Base-by-base conservation (phyloP, 1,139 yeast species). In the Pichia norvegensis region DNA sequence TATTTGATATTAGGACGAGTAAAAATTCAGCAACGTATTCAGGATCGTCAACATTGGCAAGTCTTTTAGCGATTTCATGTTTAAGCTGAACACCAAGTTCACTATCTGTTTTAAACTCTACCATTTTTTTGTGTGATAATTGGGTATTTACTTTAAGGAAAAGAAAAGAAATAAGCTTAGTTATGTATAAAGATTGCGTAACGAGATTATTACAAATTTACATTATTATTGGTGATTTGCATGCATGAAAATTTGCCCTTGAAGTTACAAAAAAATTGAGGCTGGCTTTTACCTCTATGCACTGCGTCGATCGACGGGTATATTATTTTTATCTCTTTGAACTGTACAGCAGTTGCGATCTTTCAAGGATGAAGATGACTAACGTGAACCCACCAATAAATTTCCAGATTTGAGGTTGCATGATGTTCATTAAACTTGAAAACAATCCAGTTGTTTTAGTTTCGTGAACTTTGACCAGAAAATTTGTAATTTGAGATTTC, bases 21-120 rank as follows among this genome's bases (percentile, higher is more conserved):
- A 87, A 79, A 60, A 79, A 87, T 60, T 87, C 95, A 16, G 95
- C 86, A 37, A 85, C 83, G 60, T 83, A 87, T 40, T 71, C 78
- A 29, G 86, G 79, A 60, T 86, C 95, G 50, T 84, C 95, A 9
- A 62, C 62, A 45, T 68, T 68, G 10, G 47, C 46, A 22, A 63
- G 54, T 45, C 50, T 54, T 14, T 49, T 39, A 9, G 60, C 52
- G 10, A 63, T 52, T 16, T 51, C 53, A 22, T 51, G 52, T 44
- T 62, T 63, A 11, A 62, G 44, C 33, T 57, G 58, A 39, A 56
- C 55, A 14, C 63, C 65, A 37, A 60, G 46, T 33, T 56, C 57
- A 17, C 60, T 56, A 5, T 60, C 63, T 16, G 57, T 51, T 33
- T 55, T 55, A 23, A 58, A 52, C 19, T 52, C 48, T 45, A 31